phyloP scores from a whole-genome alignment of 2,329 filamentous ascomycete genomes.

The Ramichloridium luteum region DNA sequence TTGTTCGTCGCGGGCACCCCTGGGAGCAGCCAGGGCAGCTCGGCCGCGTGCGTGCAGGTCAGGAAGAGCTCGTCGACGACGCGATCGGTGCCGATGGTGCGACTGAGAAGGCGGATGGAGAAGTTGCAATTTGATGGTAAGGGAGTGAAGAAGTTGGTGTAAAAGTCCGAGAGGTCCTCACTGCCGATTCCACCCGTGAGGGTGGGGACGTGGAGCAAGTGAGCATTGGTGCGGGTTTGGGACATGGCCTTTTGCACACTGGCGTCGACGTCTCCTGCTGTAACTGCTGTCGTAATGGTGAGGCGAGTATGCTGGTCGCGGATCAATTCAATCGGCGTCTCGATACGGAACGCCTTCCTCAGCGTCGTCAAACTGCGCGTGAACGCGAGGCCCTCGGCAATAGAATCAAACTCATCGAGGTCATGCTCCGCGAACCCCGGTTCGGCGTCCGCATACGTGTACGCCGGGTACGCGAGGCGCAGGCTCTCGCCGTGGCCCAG shows the following conservation, averaged over 20 bases:
- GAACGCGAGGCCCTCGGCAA: constrained; percentile 56
- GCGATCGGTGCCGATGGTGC: constrained; percentile 45
- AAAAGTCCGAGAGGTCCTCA: constrained; percentile 39
- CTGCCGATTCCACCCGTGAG: constrained; percentile 34
- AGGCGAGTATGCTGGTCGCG: constrained; percentile 27
- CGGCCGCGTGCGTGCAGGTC: constrained; percentile 44
- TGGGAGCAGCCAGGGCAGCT: constrained; percentile 48
- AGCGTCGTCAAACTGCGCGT: constrained; percentile 50
- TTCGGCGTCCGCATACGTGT: constrained; percentile 43
- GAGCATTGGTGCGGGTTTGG: constrained; percentile 27
- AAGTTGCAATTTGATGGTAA: constrained; percentile 33
- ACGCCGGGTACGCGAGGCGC: constrained; percentile 35
- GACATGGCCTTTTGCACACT: constrained; percentile 30
- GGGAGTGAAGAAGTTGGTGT: constrained; percentile 44
- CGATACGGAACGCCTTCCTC: constrained; percentile 46
- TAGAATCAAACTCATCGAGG: constrained; percentile 52
- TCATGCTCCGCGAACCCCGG: constrained; percentile 61
- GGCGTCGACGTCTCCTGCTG: constrained; percentile 24
- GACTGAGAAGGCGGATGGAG: constrained; percentile 43
- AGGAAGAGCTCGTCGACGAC: constrained; percentile 50
- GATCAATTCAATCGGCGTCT: constrained; percentile 33
- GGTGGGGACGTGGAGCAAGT: constrained; percentile 33
- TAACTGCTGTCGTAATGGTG: constrained; percentile 15
- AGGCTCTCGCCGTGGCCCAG: constrained; percentile 38
- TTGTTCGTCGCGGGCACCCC: constrained; percentile 45